phyloP scores from a whole-genome alignment of 2,329 filamentous ascomycete genomes.

The Trichoderma sp. region DNA sequence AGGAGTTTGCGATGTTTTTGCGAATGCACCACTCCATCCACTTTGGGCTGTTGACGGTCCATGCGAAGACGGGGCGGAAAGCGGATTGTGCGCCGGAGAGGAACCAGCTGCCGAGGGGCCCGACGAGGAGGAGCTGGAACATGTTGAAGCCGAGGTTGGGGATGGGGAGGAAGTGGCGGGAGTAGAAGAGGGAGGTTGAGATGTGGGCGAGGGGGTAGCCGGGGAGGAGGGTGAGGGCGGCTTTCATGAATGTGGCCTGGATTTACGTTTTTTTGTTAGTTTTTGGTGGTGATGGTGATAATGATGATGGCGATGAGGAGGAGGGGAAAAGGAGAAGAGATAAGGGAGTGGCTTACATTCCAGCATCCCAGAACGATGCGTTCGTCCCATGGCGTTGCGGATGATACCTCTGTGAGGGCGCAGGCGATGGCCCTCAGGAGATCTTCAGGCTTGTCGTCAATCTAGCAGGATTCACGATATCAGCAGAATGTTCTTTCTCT shows the following conservation, averaged over 20 bases:
- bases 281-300: not conserved
- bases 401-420: slow-evolving; percentile 55
- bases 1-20: slow-evolving; percentile 26
- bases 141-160: slow-evolving; percentile 77
- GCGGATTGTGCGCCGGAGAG: slow-evolving; percentile 51
- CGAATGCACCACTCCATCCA: slow-evolving; percentile 79
- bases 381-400: slow-evolving; percentile 60
- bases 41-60: slow-evolving; percentile 79
- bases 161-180: slow-evolving; percentile 62
- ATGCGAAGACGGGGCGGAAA: slow-evolving; percentile 64
- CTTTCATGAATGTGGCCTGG: slow-evolving; percentile 65
- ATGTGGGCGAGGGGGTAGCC: slow-evolving; percentile 65
- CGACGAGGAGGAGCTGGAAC: slow-evolving; percentile 63
- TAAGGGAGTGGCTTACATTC: slow-evolving; percentile 51
- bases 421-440: slow-evolving; percentile 68
- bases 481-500: not conserved
- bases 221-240: slow-evolving; percentile 60
- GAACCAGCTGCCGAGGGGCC: slow-evolving; percentile 65
- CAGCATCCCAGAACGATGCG: slow-evolving; percentile 80
- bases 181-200: slow-evolving; percentile 63
- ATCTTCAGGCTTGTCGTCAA: slow-evolving; percentile 65
- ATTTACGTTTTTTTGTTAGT: not conserved
- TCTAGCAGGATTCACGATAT: slow-evolving; percentile 38
- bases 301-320: not conserved
- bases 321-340: not conserved